A percentile compares a stretch with the other conserved stretches of the same genome.
Conservation (phyloP, 345 rosid genomes). For the Gossypium mustelinum region DNA sequence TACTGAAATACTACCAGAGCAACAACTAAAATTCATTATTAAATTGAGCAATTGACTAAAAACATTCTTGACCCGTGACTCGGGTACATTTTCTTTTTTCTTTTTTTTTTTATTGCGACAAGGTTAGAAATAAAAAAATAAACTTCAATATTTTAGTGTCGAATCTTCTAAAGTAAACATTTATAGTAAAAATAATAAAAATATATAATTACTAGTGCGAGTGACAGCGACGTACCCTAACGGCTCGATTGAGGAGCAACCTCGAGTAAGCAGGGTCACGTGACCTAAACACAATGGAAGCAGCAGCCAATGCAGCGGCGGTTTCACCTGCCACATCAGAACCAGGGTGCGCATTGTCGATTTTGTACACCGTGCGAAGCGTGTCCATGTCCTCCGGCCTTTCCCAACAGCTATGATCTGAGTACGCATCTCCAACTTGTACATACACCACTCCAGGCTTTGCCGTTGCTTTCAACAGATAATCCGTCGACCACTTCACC, state of each 20-base stretch:
- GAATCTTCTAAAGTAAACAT: neutral
- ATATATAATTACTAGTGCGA: constrained; percentile 5
- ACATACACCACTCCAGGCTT: constrained; percentile 57
- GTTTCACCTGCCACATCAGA: constrained; percentile 98
- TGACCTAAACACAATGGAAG: constrained; percentile 82
- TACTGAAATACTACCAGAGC: neutral
- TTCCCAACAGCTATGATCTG: constrained; percentile 94
- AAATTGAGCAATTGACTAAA: neutral
- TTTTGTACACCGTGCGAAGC: constrained; percentile 67
- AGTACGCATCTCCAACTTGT: constrained; percentile 80
- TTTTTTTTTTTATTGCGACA: neutral
- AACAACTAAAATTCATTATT: neutral
- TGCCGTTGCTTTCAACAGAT: constrained; percentile 76
- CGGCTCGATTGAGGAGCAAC: constrained; percentile 63
- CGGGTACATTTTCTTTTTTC: neutral
- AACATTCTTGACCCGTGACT: neutral
- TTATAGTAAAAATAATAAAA: constrained; percentile 3
- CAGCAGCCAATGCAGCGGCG: constrained; percentile 94
- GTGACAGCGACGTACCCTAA: constrained; percentile 49
- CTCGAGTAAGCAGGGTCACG: constrained; percentile 82
- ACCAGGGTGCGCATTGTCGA: constrained; percentile 71
- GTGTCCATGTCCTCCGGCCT: constrained; percentile 98
- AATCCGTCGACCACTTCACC: constrained; percentile 81
- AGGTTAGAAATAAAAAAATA: neutral
- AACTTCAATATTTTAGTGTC: neutral